Base-by-base conservation (phyloP, 371 early-diverging fungal species). In the Mucor sp. region DNA sequence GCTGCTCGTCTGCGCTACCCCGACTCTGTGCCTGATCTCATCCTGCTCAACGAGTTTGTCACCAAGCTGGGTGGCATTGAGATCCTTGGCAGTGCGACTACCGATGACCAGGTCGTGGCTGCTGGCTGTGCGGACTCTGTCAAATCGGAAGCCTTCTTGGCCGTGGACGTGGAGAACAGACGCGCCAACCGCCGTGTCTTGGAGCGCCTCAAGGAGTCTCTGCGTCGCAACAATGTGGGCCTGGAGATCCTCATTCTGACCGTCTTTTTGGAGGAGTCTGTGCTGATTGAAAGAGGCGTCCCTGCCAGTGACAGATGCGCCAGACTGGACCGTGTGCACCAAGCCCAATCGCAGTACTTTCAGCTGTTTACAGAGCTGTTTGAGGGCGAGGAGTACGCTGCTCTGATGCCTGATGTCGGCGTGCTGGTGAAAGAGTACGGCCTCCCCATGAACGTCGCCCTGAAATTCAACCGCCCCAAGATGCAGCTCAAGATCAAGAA, bases 51-150 rank as follows among this genome's bases (percentile, higher is more conserved):
- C n/a, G 93, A 94, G 67, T 76, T 94, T 14, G 78, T 95, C 7
- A 82, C 84, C 12, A 87, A 88, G 62, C 87, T 94, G 87, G 82
- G 86, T n/a, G 93, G 93, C 25, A 82, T 93, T 30, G 87, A 90
- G 61, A 81, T 84, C 6, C 72, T 84, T 3, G 90, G 76, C 11
- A 74, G 73, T 30, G 85, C 83, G 0, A 62, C 84, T 33, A 83
- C 82, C 3, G 83, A 85, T 28, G 70, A 79, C 17, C 93, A 94
- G 65, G 76, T 93, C 19, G 84, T 82, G 2, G 85, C 90, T 3
- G 79, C 94, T 55, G 89, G 89, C 1, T 93, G 92, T 37, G 87
- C 91, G 3, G 91, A 91, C 6, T 75, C 80, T 6, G 71, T 94
- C 25, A 81, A 77, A 55, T 68, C 75, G 21, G 88, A 87, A 43